Conservation (phyloP, 208 protist species). For the Crithidia brevicula region DNA sequence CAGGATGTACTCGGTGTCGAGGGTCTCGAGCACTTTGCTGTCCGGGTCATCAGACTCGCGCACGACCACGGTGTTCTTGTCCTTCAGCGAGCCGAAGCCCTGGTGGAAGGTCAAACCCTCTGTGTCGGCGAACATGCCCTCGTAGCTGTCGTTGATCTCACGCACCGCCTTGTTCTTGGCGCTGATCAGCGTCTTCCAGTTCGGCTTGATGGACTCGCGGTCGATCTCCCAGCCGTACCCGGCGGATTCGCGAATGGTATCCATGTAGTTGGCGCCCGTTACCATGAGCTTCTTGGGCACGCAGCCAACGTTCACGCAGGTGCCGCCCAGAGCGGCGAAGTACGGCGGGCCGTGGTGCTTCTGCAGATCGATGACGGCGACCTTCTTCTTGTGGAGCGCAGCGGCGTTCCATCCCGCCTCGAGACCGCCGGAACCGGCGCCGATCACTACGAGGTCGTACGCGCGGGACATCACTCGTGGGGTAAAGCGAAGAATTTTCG, state of each 20-base stretch:
- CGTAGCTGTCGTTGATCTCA: conserved; percentile 92
- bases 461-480: conserved; percentile 55
- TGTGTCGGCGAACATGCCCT: conserved; percentile 88
- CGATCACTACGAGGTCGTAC: conserved; percentile 92
- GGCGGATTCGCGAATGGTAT: conserved; percentile 72
- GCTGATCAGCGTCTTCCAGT: conserved; percentile 89
- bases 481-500: conserved; percentile 59
- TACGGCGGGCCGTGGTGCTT: conserved; percentile 75
- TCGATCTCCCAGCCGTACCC: conserved; percentile 88
- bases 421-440: conserved; percentile 87
- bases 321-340: conserved; percentile 82
- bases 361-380: conserved; percentile 88
- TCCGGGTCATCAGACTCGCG: conserved; percentile 51
- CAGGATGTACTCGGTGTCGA: conserved; percentile 83
- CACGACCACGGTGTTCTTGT: conserved; percentile 78
- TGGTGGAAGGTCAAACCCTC: conserved; percentile 84
- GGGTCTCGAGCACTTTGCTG: conserved; percentile 59
- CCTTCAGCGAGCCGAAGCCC: conserved; percentile 78
- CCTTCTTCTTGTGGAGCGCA: conserved; percentile 84
- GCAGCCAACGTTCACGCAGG: conserved; percentile 89
- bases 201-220: conserved; percentile 43
- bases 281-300: conserved; percentile 92
- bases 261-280: conserved; percentile 84
- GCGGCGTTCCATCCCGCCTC: conserved; percentile 89
- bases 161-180: conserved; percentile 88